Evolutionary conservation across 352 stramenopile species (phyloP), one percentile per base, ranked within the genome.

Genomic region (Globisporangium orthogonon): DNA sequence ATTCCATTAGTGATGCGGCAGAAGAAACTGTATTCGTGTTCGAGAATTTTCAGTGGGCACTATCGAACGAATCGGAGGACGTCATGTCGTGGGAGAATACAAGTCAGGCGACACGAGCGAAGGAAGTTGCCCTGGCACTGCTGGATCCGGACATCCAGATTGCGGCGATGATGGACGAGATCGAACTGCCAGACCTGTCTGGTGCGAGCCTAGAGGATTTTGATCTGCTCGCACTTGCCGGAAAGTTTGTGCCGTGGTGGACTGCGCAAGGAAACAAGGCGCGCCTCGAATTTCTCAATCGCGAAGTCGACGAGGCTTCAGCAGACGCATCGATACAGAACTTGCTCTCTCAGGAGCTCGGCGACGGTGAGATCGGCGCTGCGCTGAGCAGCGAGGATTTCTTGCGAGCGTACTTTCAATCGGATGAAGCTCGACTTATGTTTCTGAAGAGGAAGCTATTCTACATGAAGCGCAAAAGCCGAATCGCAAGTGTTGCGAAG

Each of bases 181-280:
- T 91, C 40, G 76, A 83, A 45, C 62, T 91, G 30, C 78, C 78
- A 10, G 71, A 89, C 30, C 33, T 86, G 0, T 70, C 65, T 18
- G 61, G 65, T 4, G 69, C 55, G 7, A 66, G 51, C 48, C 18
- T 86, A 17, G 66, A 84, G 9, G 62, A 71, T 37, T 70, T 70
- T 13, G 76, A 86, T 50, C 60, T 87, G 41, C 62, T 83, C 9
- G 47, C 63, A n/a, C 53, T 86, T 1, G 73, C 78, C 0, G 61
- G 56, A 0, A 67, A 71, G 43, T 91, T 91, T 57, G 50, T 85
- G 7, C 57, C 67, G 3, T 91, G 81, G 81, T 91, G 78, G 81
- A 62, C 53, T 41, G 56, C 67, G 15, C 45, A 52, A 46, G 60
- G 67, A 2, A 88, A 88, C 40, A 69, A 71, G n/a, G 61, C 78